These are phyloP conservation scores for Jaminaea rosea DNA, from an alignment of 1,284 basidiomycete genomes.

Conservation along the genomic window DNA sequence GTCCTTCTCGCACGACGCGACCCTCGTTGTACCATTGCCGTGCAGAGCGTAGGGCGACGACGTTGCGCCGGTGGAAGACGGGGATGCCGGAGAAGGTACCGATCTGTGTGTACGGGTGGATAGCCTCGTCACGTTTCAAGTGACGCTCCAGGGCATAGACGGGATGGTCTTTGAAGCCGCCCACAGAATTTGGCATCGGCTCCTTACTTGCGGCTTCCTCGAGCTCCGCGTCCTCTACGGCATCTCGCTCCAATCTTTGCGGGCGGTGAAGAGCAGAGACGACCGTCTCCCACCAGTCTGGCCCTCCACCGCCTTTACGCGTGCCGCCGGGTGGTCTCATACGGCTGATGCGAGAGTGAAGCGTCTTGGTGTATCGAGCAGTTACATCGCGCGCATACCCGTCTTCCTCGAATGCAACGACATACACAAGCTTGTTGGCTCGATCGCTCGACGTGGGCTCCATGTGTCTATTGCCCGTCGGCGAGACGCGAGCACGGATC, in stretches of 20 bases:
- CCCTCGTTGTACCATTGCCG: conserved; percentile 94
- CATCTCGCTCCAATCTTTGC: conserved; percentile 63
- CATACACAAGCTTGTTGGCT: conserved; percentile 84
- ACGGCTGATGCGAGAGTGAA: conserved; percentile 71
- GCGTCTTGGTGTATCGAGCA: conserved; percentile 62
- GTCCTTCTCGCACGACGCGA: conserved; percentile 62
- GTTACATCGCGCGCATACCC: conserved; percentile 55
- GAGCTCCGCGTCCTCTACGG: conserved; percentile 87
- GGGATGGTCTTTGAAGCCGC: conserved; percentile 92
- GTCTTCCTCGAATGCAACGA: conserved; percentile 83
- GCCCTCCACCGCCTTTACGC: conserved; percentile 52
- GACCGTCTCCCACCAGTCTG: conserved; percentile 66
- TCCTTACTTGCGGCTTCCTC: conserved; percentile 68
- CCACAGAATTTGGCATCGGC: conserved; percentile 85
- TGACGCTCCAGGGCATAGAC: conserved; percentile 82
- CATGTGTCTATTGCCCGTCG: conserved; percentile 52
- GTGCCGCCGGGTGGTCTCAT: conserved; percentile 62
- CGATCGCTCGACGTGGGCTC: conserved; percentile 61
- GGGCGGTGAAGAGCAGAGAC: conserved; percentile 47
- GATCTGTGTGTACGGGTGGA: conserved; percentile 67
- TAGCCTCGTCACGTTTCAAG: conserved; percentile 76
- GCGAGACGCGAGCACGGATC: conserved; percentile 53
- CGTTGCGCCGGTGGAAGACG: conserved; percentile 78
- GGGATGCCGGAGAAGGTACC: conserved; percentile 87
- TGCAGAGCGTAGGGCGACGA: conserved; percentile 73